phyloP scores from a whole-genome alignment of 257 asterid genomes.

The Rehmannia glutinosa region DNA sequence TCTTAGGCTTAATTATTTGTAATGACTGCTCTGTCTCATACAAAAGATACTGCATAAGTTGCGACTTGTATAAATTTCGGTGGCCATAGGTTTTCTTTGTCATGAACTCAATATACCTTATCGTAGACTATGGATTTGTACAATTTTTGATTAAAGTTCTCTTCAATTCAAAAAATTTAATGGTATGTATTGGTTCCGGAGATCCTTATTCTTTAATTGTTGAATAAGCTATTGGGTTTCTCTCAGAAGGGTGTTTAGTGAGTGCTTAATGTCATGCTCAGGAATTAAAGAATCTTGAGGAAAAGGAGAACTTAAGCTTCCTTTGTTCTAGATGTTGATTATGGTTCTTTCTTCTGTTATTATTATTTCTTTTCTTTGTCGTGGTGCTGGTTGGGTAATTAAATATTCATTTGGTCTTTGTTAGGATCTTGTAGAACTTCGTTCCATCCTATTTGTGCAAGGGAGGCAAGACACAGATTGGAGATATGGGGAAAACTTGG shows the following conservation, averaged over 20 bases:
- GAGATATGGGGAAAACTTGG: conserved; percentile 98
- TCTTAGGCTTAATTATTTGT: neutral
- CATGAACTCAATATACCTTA: neutral
- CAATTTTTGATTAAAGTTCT: neutral
- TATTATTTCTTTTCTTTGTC: neutral
- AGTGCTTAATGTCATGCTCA: neutral
- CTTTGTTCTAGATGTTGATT: neutral
- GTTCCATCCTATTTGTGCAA: conserved; percentile 97
- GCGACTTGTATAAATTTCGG: neutral
- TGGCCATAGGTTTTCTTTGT: neutral
- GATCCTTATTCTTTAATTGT: neutral
- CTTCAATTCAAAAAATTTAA: neutral
- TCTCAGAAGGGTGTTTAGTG: neutral
- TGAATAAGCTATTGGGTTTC: neutral
- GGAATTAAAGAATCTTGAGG: neutral
- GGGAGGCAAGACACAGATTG: conserved; percentile 93
- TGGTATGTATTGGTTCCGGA: neutral
- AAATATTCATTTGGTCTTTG: conserved; percentile 28
- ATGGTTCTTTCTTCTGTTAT: neutral
- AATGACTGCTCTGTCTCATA: neutral
- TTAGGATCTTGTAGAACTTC: conserved; percentile 97
- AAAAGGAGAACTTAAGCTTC: neutral
- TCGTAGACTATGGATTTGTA: neutral
- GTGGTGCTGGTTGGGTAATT: conserved; percentile 21
- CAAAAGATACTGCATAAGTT: neutral